Conservation (phyloP, 306 rosid genomes). For the Styphnolobium japonicum region DNA sequence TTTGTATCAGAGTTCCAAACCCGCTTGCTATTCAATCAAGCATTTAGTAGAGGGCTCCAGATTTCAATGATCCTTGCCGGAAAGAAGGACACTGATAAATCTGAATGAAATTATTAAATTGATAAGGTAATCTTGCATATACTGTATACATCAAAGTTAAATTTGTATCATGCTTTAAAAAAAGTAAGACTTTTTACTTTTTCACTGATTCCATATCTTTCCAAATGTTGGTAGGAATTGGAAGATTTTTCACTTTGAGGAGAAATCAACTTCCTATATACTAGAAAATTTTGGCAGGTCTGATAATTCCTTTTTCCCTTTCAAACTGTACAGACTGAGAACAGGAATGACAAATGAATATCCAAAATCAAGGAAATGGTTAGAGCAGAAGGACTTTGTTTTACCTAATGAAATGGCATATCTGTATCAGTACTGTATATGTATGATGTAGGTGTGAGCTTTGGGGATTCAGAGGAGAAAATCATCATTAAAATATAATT, state of each 20-base stretch:
- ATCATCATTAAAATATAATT: constrained; percentile 14
- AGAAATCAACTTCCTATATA: neutral
- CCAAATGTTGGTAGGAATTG: constrained; percentile 19
- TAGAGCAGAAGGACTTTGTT: neutral
- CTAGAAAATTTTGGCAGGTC: constrained; percentile 21
- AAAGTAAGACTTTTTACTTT: neutral
- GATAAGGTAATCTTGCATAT: constrained; percentile 21
- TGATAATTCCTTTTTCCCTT: constrained; percentile 6
- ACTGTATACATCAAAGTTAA: neutral
- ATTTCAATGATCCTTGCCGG: constrained; percentile 94
- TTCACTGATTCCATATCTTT: neutral
- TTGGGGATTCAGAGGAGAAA: neutral
- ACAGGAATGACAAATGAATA: constrained; percentile 1
- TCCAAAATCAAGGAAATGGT: constrained; percentile 6
- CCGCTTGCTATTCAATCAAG: constrained; percentile 91
- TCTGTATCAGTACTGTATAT: constrained; percentile 25
- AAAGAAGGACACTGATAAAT: constrained; percentile 49
- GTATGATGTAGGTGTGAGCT: constrained; percentile 13
- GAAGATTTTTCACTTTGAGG: constrained; percentile 18
- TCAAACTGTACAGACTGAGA: constrained; percentile 5
- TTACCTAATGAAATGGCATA: constrained; percentile 2
- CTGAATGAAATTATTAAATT: constrained; percentile 22
- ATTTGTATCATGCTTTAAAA: neutral
- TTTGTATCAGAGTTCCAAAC: constrained; percentile 90
- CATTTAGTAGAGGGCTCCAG: constrained; percentile 94